phyloP scores from a whole-genome alignment of 495 filamentous ascomycete species.

The Oidiodendron maius region DNA sequence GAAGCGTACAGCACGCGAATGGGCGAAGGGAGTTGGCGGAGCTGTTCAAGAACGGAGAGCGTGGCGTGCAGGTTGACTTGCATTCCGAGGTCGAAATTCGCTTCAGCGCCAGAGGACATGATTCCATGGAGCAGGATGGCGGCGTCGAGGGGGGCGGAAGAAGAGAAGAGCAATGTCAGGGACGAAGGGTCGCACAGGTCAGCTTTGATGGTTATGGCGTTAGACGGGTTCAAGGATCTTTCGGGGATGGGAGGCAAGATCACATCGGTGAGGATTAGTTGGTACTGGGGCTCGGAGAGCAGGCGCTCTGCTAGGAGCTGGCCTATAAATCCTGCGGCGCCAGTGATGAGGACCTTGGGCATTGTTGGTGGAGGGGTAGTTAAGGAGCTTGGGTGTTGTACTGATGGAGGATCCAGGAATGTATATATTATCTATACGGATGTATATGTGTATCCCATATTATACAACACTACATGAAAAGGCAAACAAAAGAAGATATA shows the following conservation, averaged over 20 bases:
- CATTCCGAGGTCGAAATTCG: constrained; percentile 67
- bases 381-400: too few relatives aligned
- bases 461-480: too few relatives aligned
- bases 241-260: constrained; percentile 38
- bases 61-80: constrained; percentile 72
- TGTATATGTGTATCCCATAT: too few relatives aligned
- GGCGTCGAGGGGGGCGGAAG: constrained; percentile 45
- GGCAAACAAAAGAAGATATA: too few relatives aligned
- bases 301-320: constrained; percentile 28
- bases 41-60: constrained; percentile 53
- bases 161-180: constrained; percentile 38
- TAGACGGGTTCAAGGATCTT: constrained; percentile 44
- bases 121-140: constrained; percentile 81
- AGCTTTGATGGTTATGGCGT: constrained; percentile 48
- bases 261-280: constrained; percentile 19
- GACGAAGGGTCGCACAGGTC: constrained; percentile 55
- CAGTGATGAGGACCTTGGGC: constrained; percentile 37
- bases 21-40: constrained; percentile 43
- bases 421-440: too few relatives aligned
- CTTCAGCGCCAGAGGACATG: constrained; percentile 74
- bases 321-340: constrained; percentile 39
- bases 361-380: constrained; percentile 17
- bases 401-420: too few relatives aligned
- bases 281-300: constrained; percentile 18
- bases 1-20: constrained; percentile 37